Base-by-base conservation (phyloP, 495 filamentous ascomycete species). In the Amorphotheca resinae region DNA sequence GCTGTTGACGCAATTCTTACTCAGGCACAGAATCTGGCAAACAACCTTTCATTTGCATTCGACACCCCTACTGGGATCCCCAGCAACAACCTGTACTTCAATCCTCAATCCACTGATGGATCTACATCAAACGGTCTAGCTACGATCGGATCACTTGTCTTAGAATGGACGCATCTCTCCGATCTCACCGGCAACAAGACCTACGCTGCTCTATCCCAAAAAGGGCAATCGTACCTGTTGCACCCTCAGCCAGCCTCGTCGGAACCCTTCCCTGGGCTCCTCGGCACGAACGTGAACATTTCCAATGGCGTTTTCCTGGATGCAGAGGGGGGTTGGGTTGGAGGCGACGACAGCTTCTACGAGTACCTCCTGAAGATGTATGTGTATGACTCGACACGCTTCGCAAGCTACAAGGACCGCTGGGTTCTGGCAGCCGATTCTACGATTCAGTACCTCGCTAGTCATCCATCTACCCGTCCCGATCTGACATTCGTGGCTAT, bases 291-390 rank as follows among this genome's bases (percentile, higher is more conserved):
- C 34, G 70, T 93, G 38, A 60, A 77, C 46, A 66, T 86, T 45
- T 51, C 49, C 0, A 74, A 67, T 3, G 87, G 86, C n/a, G 15
- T 65, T 5, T 91, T 93, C 50, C 43, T 66, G 2, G 74, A 91
- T 46, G 67, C 70, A 14, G 46, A 44, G 8, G 86, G 88, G 33
- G 79, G 82, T 17, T 95, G 87, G 87, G 73, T 76, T 46, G 85
- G 82, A 36, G 81, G 84, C 8, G 73, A 72, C 33, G 87, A 95
- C 60, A 82, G 76, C 18, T 91, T 79, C 64, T 94, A 93, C 60
- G 87, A 95, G 64, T 95, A 95, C 50, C 71, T 93, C 18, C 80
- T 95, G 58, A 95, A 95, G 68, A 89, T 91, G 84, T 93, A 79
- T 52, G 61, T 93, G 48, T 93, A 93, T 56, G 80, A 87, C 55